Evolutionary conservation across 129 eudicot species (phyloP), one percentile per base, ranked within the genome.

Genomic region (Apium graveolens): DNA sequence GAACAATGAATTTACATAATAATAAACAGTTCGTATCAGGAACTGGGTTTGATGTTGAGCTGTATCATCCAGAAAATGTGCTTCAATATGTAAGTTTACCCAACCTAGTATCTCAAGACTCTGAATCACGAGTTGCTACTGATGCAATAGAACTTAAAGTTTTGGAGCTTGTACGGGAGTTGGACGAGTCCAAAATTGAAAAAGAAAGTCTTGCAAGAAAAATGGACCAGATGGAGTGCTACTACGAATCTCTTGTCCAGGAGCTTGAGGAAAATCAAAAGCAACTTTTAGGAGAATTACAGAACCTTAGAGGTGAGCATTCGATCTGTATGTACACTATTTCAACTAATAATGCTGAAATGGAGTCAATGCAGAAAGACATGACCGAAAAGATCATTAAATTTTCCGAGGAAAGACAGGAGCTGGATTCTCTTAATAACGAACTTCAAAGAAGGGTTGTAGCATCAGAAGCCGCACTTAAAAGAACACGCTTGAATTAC

Each of bases 201-300:
- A 89, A 81, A 78, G 97, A 92, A 79, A 84, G 43, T 80, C 90
- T 90, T 73, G 80, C 81, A 17, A 85, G 83, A 78, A 96, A 96
- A 81, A 88, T 90, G 99, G 82, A 87, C 83, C 86, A 96, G 84
- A 96, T 96, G 97, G 99, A 96, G 84, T 82, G 89, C 77, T 96
- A 96, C 74, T 96, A 96, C 27, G 99, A 96, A 84, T 89, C 95
- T 53, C 97, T 96, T 63, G 81, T 92, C 69, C 99, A 90, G 34
- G 97, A 96, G 78, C 94, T 96, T 11, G 99, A 96, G 86, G 99
- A 90, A 87, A 92, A 87, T 86, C 97, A 92, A 80, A 92, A 96
- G 85, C 94, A 84, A 76, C 83, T 96, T 82, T 66, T 92, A 62
- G 97, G 82, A 62, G 99, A 96, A 85, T 79, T 89, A 81, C 97